A percentile compares a stretch with the other conserved stretches of the same genome.
Conservation (phyloP, 129 eudicot species). For the Smallanthus sonchifolius region DNA sequence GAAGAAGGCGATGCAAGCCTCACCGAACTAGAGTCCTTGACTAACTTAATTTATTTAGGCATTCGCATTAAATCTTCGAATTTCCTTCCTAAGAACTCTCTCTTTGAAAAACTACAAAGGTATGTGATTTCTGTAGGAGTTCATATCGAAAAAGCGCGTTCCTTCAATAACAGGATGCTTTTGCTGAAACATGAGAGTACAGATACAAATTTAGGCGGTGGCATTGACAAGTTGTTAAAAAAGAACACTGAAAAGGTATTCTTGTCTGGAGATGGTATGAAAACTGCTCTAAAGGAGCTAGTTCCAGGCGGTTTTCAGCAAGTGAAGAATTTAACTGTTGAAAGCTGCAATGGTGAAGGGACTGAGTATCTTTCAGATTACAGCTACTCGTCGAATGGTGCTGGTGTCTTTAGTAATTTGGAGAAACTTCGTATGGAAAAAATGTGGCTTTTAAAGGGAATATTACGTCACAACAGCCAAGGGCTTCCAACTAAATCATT, state of each 20-base stretch:
- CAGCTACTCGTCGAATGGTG: constrained; percentile 4
- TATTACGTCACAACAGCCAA: constrained; percentile 16
- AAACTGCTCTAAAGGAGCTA: constrained; percentile 29
- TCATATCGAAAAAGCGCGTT: constrained; percentile 21
- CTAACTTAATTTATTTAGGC: constrained; percentile 27
- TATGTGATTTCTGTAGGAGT: constrained; percentile 30
- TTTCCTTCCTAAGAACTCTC: constrained; percentile 11
- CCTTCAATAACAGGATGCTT: constrained; percentile 29
- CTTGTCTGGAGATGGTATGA: constrained; percentile 33
- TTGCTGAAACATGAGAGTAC: constrained; percentile 23
- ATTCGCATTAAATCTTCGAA: constrained; percentile 23
- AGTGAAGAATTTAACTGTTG: constrained; percentile 28
- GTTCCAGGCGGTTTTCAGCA: constrained; percentile 28
- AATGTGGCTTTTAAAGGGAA: constrained; percentile 33
- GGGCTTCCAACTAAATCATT: constrained; percentile 32
- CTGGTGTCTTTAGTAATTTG: constrained; percentile 24
- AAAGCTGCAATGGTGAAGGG: constrained; percentile 29
- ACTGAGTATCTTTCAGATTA: constrained; percentile 25
- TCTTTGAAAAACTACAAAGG: constrained; percentile 29
- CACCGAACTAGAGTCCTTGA: constrained; percentile 26
- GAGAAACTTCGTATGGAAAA: constrained; percentile 26
- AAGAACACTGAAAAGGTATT: constrained; percentile 31
- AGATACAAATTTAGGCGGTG: constrained; percentile 24
- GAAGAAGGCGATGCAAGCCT: constrained; percentile 28
- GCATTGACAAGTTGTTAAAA: constrained; percentile 25